phyloP scores from a whole-genome alignment of 371 early-diverging fungal genomes.

The Zancudomyces culisetae region DNA sequence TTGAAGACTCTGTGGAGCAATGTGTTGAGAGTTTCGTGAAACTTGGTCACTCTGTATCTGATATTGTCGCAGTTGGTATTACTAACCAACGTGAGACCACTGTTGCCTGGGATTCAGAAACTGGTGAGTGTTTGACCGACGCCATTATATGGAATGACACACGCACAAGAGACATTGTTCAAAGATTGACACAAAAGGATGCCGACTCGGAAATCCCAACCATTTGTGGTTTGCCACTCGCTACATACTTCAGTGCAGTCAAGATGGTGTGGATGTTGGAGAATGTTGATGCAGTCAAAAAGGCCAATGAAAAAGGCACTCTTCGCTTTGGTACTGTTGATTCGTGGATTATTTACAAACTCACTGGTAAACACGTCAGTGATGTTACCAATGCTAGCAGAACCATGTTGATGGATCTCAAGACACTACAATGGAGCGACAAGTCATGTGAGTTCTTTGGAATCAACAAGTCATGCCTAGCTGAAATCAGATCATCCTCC shows the following conservation, averaged over 20 bases:
- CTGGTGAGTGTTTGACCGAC: conserved; percentile 65
- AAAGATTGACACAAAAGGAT: conserved; percentile 31
- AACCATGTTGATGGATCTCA: conserved; percentile 83
- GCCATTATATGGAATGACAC: conserved; percentile 93
- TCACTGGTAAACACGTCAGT: conserved; percentile 67
- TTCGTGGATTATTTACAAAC: conserved; percentile 73
- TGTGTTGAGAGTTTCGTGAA: conserved; percentile 42
- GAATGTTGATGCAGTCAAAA: conserved; percentile 44
- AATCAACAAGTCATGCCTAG: conserved; percentile 37
- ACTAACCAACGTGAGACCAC: conserved; percentile 94
- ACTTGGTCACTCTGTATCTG: conserved; percentile 32
- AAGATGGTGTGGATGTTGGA: conserved; percentile 87
- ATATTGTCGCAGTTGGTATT: conserved; percentile 71
- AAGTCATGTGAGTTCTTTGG: conserved; percentile 59
- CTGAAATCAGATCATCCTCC: conserved; percentile 69
- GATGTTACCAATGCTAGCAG: conserved; percentile 92
- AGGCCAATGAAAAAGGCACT: conserved; percentile 38
- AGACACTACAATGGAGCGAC: conserved; percentile 61
- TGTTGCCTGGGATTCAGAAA: conserved; percentile 68
- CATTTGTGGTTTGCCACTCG: conserved; percentile 73
- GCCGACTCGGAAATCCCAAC: conserved; percentile 22
- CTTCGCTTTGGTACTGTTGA: conserved; percentile 81
- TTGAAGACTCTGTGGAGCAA: conserved; percentile 45
- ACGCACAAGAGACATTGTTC: conserved; percentile 59
- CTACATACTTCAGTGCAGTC: conserved; percentile 85